Evolutionary conservation across 2,329 filamentous ascomycete genomes (phyloP), one percentile per base, ranked within the genome.

Genomic region (Pseudopyricularia cyperi): DNA sequence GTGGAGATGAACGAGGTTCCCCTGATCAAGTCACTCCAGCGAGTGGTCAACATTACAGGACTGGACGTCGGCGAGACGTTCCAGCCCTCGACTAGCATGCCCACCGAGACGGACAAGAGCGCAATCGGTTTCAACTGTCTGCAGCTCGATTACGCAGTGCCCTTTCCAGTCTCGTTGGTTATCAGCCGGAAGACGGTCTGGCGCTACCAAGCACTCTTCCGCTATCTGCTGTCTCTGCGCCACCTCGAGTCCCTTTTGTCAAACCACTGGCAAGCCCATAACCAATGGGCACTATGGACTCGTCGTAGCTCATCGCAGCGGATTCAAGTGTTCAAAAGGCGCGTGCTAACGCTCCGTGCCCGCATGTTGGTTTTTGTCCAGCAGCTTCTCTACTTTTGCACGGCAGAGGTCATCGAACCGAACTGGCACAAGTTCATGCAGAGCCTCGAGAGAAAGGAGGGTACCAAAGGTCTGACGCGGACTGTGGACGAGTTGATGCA

Each of bases 401-500:
- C 93, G 0, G 83, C 89, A 1, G 93, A 98, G 67, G 93, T 98
- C 52, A 94, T 98, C 52, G 93, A 98, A 66, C 93, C 91, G 3
- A 97, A 97, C 66, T 98, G 93, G 93, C 82, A 89, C 58, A 85
- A 83, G 48, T 80, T 98, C 55, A 96, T 96, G 89, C 81, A 84
- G n/a, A 77, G 88, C 32, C 75, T 97, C 6, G 84, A 83, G 71
- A 79, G 72, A 9, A 76, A 75, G 55, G 77, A 80, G 52, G 70
- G 73, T 12, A 64, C 64, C 56, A 57, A 57, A n/a, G 61, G 65
- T 1, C 63, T 68, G 7, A 72, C 71, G 39, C 70, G 89, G 35
- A 98, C 93, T 0, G 93, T 98, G 1, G 93, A 98, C 62, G 89
- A 97, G 69, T 71, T 98, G 63, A 98, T 98, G 93, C 89, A 97